Evolutionary conservation across 371 early-diverging fungal species (phyloP).

Genomic region (Rhizopus microsporus): DNA sequence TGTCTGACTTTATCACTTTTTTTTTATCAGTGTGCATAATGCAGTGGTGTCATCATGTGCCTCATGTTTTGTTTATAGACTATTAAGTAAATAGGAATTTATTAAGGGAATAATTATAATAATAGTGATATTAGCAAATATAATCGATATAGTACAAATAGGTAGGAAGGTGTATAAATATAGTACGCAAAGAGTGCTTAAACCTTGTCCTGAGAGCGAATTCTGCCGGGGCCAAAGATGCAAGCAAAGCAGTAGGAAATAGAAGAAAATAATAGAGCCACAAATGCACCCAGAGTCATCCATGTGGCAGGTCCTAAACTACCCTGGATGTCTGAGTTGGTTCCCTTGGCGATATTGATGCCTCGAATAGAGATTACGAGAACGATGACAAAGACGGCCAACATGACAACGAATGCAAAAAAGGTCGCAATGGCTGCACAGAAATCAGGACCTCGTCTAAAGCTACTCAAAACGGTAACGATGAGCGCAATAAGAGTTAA

Average conservation of each 20-base stretch:
- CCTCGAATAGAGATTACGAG: conserved; percentile 28
- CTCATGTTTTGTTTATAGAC: no score
- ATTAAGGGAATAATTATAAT: no score
- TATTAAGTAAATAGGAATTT: no score
- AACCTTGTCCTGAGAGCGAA: conserved; percentile 19
- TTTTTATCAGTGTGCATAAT: no score
- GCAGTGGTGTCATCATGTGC: no score
- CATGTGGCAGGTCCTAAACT: conserved; percentile 35
- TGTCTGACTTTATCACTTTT: no score
- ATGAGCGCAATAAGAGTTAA: conserved; percentile 31
- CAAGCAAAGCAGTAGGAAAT: conserved; percentile 25
- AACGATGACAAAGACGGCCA: conserved; percentile 17
- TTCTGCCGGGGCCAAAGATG: conserved; percentile 24
- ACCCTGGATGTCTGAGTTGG: conserved; percentile 24
- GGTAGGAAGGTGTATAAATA: no score
- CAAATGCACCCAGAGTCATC: conserved; percentile 37
- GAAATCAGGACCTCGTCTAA: conserved; percentile 24
- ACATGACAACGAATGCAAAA: conserved; percentile 24
- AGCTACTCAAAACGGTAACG: conserved; percentile 24
- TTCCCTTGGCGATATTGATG: conserved; percentile 25
- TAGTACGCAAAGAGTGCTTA: conserved; percentile 1
- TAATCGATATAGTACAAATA: no score
- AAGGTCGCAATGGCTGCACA: conserved; percentile 22
- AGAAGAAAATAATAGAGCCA: conserved; percentile 25
- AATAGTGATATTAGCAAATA: no score